A percentile compares a stretch with the other conserved stretches of the same genome.
Conservation (phyloP, 495 filamentous ascomycete genomes). For the Podospora pseudocomata region DNA sequence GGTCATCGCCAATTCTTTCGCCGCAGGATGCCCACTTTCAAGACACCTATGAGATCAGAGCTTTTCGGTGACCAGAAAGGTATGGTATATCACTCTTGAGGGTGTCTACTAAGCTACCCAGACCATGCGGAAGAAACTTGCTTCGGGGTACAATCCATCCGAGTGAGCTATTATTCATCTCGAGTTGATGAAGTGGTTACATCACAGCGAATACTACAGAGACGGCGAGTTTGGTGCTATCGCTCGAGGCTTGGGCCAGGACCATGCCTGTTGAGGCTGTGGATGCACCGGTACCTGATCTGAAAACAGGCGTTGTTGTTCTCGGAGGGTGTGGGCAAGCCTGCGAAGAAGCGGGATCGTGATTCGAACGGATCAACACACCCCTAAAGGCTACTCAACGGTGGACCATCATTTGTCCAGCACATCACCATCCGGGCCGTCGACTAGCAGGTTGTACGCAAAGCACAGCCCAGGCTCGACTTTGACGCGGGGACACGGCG, state of each 20-base stretch:
- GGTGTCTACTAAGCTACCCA: neutral
- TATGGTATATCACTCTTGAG: neutral
- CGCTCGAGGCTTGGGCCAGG: slow-evolving; percentile 5
- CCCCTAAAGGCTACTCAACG: neutral
- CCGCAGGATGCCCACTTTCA: neutral
- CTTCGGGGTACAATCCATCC: neutral
- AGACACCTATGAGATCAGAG: neutral
- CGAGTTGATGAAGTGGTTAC: slow-evolving; percentile 22
- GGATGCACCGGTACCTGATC: neutral
- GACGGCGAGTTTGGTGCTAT: neutral
- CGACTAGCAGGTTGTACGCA: slow-evolving; percentile 8
- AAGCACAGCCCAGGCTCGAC: slow-evolving; percentile 1
- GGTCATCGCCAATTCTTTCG: neutral
- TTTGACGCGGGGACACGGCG: slow-evolving; percentile 14
- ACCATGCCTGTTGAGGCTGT: neutral
- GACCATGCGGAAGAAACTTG: neutral
- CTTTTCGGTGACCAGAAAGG: neutral
- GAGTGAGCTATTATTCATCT: slow-evolving; percentile 20
- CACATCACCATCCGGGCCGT: neutral
- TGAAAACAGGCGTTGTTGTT: neutral
- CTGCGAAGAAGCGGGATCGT: neutral
- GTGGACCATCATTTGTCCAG: neutral
- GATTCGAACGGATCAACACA: neutral
- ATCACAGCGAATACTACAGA: neutral
- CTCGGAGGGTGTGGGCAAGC: neutral